Evolutionary conservation across 306 rosid genomes (phyloP).

Genomic region (Vachellia collinsii): DNA sequence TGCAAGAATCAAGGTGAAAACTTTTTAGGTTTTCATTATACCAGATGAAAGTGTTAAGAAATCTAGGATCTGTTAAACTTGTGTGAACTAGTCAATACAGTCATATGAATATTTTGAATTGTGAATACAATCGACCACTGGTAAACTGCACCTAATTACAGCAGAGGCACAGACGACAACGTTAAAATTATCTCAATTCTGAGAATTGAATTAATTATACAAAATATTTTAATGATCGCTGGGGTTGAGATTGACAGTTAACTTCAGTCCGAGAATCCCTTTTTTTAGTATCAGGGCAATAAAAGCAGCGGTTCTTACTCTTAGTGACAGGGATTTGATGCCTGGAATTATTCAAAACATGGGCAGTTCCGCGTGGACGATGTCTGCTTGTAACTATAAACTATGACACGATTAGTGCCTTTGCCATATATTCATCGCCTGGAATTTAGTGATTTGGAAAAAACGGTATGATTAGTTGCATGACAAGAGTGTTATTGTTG

Average conservation of each 20-base stretch:
- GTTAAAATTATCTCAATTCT: neutral
- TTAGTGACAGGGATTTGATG: slow-evolving; percentile 4
- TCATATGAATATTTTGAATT: neutral
- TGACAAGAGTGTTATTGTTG: neutral
- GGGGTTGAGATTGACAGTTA: neutral
- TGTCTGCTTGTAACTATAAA: neutral
- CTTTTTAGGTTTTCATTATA: neutral
- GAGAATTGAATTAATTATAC: neutral
- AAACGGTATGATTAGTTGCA: neutral
- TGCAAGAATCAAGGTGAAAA: too few species aligned
- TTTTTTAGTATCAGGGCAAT: neutral
- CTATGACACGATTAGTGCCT: neutral
- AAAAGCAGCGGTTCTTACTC: neutral
- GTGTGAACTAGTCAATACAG: neutral
- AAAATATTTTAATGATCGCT: neutral
- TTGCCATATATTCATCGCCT: neutral
- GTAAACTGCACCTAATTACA: neutral
- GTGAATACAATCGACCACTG: neutral
- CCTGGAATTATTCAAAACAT: neutral
- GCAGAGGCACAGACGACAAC: neutral
- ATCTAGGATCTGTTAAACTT: neutral
- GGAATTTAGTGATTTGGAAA: neutral
- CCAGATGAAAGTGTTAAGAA: neutral
- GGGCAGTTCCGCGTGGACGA: neutral
- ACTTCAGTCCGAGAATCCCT: neutral